These are phyloP conservation scores for Moricandia arvensis DNA, from an alignment of 345 rosid species.

Conservation along the genomic window DNA sequence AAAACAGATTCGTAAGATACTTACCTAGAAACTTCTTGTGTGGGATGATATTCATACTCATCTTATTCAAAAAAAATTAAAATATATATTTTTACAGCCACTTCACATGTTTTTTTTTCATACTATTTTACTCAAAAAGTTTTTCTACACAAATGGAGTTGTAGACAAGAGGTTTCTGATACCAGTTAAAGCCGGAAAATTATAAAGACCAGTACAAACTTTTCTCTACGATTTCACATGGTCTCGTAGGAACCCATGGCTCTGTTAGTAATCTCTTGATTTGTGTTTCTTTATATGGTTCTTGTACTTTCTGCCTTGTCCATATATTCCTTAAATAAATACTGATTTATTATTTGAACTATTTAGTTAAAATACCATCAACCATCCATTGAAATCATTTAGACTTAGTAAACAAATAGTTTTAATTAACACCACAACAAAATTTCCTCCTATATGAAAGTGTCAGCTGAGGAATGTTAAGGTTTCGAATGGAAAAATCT, in stretches of 20 bases:
- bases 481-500: too few species aligned
- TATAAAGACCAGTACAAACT: conserved; percentile 9
- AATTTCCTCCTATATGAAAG: neutral
- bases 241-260: conserved; percentile 39
- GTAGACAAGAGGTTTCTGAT: neutral
- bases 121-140: neutral
- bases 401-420: neutral
- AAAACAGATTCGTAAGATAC: neutral
- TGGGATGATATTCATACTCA: neutral
- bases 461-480: conserved; percentile 6
- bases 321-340: neutral
- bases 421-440: neutral
- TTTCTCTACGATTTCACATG: conserved; percentile 24
- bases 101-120: neutral
- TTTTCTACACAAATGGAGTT: neutral
- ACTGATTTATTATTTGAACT: neutral
- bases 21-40: neutral
- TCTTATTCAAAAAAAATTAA: neutral
- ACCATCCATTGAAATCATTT: neutral
- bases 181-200: neutral
- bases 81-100: neutral
- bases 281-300: conserved; percentile 13
- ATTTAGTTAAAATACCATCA: neutral
- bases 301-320: conserved; percentile 20
- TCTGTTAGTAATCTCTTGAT: neutral